A percentile compares a stretch with the other conserved stretches of the same genome.
phyloP scores from a whole-genome alignment of 2,329 filamentous ascomycete genomes.

The Ophiostoma pallidulum region DNA sequence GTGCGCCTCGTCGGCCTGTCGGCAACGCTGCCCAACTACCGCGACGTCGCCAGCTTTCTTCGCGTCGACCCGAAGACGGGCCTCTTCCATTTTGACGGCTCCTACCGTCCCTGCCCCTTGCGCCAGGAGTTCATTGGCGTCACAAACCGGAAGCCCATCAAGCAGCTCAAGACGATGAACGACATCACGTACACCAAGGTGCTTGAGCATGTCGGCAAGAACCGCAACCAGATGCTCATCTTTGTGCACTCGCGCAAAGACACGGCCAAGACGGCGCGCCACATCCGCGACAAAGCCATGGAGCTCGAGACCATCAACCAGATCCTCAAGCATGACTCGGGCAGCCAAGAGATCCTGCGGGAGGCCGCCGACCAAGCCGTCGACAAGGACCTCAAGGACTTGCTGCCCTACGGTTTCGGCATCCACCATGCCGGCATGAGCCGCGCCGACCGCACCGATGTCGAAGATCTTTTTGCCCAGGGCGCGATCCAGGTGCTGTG shows the following conservation, averaged over 20 bases:
- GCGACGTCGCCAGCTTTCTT: conserved; percentile 90
- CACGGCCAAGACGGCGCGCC: conserved; percentile 92
- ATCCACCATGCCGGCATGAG: conserved; percentile 99
- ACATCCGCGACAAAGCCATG: conserved; percentile 93
- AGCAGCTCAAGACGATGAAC: conserved; percentile 98
- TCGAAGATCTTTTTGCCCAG: conserved; percentile 88
- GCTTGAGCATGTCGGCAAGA: conserved; percentile 85
- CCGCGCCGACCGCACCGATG: conserved; percentile 84
- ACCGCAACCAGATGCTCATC: conserved; percentile 96
- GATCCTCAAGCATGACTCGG: conserved; percentile 86
- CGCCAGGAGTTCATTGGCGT: conserved; percentile 97
- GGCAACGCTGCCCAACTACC: conserved; percentile 92
- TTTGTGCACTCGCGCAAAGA: conserved; percentile 98
- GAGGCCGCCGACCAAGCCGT: conserved; percentile 75
- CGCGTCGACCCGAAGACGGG: conserved; percentile 78
- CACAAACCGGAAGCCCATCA: conserved; percentile 96
- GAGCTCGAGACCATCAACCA: conserved; percentile 95
- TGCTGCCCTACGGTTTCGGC: conserved; percentile 92
- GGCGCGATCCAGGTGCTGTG: conserved; percentile 91
- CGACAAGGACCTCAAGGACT: conserved; percentile 83
- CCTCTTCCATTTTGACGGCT: conserved; percentile 92
- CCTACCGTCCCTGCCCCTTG: conserved; percentile 85
- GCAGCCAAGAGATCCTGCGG: conserved; percentile 76
- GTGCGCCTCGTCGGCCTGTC: conserved; percentile 88
- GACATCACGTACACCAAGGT: conserved; percentile 98